These are phyloP conservation scores for Guyanaporus albipodus DNA, from an alignment of 768 basidiomycete genomes.

Conservation along the genomic window DNA sequence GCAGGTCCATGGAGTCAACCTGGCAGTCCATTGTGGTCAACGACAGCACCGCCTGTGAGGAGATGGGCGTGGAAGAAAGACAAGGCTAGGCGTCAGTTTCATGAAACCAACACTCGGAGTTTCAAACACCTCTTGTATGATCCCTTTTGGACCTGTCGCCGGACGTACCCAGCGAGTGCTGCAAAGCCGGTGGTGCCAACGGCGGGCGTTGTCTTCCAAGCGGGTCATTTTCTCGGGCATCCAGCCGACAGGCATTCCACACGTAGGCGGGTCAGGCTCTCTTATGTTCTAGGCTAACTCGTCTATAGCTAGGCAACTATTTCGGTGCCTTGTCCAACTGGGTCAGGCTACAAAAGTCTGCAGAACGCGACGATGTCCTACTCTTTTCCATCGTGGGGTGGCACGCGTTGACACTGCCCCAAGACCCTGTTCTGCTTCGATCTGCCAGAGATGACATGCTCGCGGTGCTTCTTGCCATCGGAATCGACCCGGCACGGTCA, in stretches of 20 bases:
- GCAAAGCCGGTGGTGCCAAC: conserved; percentile 2
- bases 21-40: conserved; percentile 18
- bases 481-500: conserved; percentile 72
- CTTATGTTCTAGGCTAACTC: conserved; percentile 2
- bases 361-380: conserved; percentile 55
- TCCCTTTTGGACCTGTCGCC: conserved; percentile 9
- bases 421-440: conserved; percentile 63
- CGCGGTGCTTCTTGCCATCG: conserved; percentile 79
- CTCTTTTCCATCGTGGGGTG: conserved; percentile 89
- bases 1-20: conserved; percentile 29
- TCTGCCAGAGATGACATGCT: conserved; percentile 71
- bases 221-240: conserved; percentile 83
- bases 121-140: conserved; percentile 23
- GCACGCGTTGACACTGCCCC: conserved; percentile 92
- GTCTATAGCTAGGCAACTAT: conserved; percentile 80
- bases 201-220: conserved; percentile 3
- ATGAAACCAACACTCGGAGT: conserved; percentile 29
- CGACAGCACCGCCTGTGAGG: conserved; percentile 4
- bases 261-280: conserved; percentile 46
- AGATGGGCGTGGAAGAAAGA: not conserved
- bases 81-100: conserved; percentile 2
- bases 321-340: conserved; percentile 88
- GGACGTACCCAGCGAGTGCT: conserved; percentile 2
- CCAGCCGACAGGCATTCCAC: conserved; percentile 89
- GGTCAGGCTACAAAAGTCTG: conserved; percentile 71